Conservation (phyloP, 257 asterid species). For the Cordia subcordata region DNA sequence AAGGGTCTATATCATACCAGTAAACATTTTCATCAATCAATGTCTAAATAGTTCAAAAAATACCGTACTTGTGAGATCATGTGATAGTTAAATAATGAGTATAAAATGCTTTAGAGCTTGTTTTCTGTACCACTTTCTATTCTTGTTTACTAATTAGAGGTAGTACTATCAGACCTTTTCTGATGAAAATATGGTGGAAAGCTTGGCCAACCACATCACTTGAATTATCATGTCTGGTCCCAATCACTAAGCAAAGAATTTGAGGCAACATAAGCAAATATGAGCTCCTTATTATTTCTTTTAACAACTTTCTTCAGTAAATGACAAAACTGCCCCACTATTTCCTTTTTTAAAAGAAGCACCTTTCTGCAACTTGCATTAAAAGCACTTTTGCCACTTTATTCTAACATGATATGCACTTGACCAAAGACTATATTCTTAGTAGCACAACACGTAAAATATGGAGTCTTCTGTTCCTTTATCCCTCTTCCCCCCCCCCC, state of each 20-base stretch:
- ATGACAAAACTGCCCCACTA: constrained; percentile 30
- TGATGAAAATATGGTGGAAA: constrained; percentile 3
- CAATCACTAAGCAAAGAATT: constrained; percentile 19
- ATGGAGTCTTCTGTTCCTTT: constrained; percentile 7
- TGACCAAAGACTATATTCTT: background rate
- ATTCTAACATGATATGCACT: constrained; percentile 26
- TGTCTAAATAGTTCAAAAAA: too few species aligned
- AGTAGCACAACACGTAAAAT: background rate
- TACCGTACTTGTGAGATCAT: too few species aligned
- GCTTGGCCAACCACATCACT: constrained; percentile 16
- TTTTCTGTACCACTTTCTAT: background rate
- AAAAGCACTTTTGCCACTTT: constrained; percentile 31
- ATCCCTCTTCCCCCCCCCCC: constrained; percentile 30
- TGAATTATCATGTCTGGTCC: constrained; percentile 14
- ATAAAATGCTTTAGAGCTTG: background rate
- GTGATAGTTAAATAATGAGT: too few species aligned
- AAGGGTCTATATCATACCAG: too few species aligned
- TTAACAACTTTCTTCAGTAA: background rate
- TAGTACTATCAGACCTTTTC: constrained; percentile 1
- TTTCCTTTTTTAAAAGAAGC: constrained; percentile 20
- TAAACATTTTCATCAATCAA: too few species aligned
- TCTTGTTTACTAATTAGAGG: constrained; percentile 3
- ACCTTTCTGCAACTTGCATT: constrained; percentile 27
- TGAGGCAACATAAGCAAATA: constrained; percentile 17
- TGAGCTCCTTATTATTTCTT: constrained; percentile 17